Base-by-base conservation (phyloP, 2,329 filamentous ascomycete species). In the Colletotrichum karsti region DNA sequence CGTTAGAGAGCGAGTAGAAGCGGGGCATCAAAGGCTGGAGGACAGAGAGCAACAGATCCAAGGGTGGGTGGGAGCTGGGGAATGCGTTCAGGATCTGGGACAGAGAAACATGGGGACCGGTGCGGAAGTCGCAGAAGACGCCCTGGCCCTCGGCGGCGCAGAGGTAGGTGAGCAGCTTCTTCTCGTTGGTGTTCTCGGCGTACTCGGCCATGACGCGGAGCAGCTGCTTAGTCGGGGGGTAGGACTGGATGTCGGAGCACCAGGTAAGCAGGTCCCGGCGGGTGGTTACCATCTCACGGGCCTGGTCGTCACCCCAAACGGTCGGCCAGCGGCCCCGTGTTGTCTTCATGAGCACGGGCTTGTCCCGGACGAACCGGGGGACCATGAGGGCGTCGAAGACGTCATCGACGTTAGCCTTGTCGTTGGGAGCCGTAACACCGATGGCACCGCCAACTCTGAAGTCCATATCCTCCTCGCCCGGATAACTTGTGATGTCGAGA, bases 391-490 rank as follows among this genome's bases (percentile, higher is more conserved):
- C 84, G 75, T 98, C 90, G 72, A 99, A 88, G 41, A 98, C 84
- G 70, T 96, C 91, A 15, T 98, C 92, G 1, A 99, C 95, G 5
- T 92, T 84, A 2, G 85, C 82, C 8, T 89, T 82, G 59, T 93
- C 91, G 75, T 98, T 99, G 62, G 94, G 94, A 1, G 95, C 95
- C 77, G 93, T 94, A 65, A 99, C 89, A 41, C 96, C 96, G 78
- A 99, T 95, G 59, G 96, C 96, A 61, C 96, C 96, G 65, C 96
- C 96, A 18, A 99, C 96, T 77, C 95, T 95, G 86, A 98, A 99
- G 77, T 98, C 96, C 5, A 95, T 90, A 55, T 88, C 86, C 60
- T 93, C 92, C 81, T 97, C 94, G 20, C 90, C 88, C 0, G 96
- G 94, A 74, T 99, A 99, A 77, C 97, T 92, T 54, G 95, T 98